Evolutionary conservation across 2,329 filamentous ascomycete species (phyloP).

Genomic region (Akanthomyces dipterigenus): DNA sequence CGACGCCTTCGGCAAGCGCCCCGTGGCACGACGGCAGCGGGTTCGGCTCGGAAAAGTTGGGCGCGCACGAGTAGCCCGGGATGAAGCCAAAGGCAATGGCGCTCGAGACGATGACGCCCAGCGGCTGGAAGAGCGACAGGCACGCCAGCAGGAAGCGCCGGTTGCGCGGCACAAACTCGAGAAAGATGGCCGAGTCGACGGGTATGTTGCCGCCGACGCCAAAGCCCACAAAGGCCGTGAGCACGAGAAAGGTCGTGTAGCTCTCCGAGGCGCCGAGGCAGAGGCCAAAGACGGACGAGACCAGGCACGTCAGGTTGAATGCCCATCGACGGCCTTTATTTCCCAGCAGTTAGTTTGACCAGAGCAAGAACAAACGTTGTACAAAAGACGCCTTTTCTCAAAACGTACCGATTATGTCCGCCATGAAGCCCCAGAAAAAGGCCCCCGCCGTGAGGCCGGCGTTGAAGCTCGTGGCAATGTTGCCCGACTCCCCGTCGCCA

Average conservation of each 20-base stretch:
- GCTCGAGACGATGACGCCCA: slow-evolving; percentile 45
- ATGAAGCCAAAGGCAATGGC: slow-evolving; percentile 48
- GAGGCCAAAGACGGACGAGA: slow-evolving; percentile 46
- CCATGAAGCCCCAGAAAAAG: slow-evolving; percentile 48
- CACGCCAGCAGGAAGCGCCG: slow-evolving; percentile 45
- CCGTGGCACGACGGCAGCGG: slow-evolving; percentile 38
- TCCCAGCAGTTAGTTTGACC: too few species aligned
- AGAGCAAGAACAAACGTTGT: neutral
- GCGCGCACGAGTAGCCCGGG: slow-evolving; percentile 41
- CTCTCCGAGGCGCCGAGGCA: slow-evolving; percentile 41
- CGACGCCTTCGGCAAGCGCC: slow-evolving; percentile 18
- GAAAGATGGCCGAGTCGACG: slow-evolving; percentile 48
- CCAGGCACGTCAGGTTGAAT: slow-evolving; percentile 52
- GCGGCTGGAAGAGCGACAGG: slow-evolving; percentile 48
- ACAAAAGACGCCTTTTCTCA: too few species aligned
- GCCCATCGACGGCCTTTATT: slow-evolving; percentile 41
- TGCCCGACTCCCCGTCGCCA: slow-evolving; percentile 28
- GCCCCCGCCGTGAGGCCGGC: slow-evolving; percentile 49
- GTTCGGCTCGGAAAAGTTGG: slow-evolving; percentile 39
- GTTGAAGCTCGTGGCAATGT: slow-evolving; percentile 48
- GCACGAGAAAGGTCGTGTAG: slow-evolving; percentile 43
- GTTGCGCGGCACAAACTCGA: slow-evolving; percentile 47
- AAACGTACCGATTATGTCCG: slow-evolving; percentile 38
- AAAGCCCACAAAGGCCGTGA: slow-evolving; percentile 49
- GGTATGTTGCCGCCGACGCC: slow-evolving; percentile 49